These are phyloP conservation scores for Recurvomyces mirabilis DNA, from an alignment of 495 filamentous ascomycete species.

Conservation along the genomic window DNA sequence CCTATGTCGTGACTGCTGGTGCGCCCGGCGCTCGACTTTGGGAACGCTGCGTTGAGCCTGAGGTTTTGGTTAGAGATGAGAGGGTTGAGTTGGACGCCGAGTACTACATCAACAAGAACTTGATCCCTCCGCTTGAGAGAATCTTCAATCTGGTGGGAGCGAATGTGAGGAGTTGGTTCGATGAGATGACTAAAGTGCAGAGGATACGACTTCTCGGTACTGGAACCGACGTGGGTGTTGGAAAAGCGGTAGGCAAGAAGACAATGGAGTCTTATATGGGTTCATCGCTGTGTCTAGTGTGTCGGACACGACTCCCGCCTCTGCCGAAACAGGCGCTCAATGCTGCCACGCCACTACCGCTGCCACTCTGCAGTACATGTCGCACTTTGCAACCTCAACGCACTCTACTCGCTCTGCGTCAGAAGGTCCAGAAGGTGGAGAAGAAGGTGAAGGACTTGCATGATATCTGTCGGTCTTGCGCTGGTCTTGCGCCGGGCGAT, in stretches of 20 bases:
- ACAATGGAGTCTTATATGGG: constrained; percentile 85
- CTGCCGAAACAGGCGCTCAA: constrained; percentile 1
- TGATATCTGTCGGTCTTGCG: constrained; percentile 71
- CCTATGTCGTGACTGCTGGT: constrained; percentile 84
- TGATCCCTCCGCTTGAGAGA: constrained; percentile 87
- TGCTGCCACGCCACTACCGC: too few relatives aligned
- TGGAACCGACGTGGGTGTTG: constrained; percentile 23
- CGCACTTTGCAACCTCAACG: constrained; percentile 37
- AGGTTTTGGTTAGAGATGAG: constrained; percentile 63
- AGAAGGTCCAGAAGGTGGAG: constrained; percentile 51
- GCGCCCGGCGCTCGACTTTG: constrained; percentile 75
- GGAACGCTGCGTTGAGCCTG: constrained; percentile 82
- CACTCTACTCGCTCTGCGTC: constrained; percentile 51
- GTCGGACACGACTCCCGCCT: constrained; percentile 47
- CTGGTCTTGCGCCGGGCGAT: constrained; percentile 57
- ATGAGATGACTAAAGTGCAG: constrained; percentile 89
- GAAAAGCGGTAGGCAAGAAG: constrained; percentile 31
- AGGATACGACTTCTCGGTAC: constrained; percentile 40
- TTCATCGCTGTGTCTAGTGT: constrained; percentile 66
- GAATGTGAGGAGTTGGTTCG: constrained; percentile 84
- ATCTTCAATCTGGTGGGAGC: constrained; percentile 97
- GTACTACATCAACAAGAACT: constrained; percentile 92
- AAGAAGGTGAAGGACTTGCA: constrained; percentile 54
- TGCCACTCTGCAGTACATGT: constrained; percentile 58
- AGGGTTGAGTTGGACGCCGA: constrained; percentile 82